Evolutionary conservation across 1,284 basidiomycete species (phyloP).

Genomic region (Melanopsichium pennsylvanicum): DNA sequence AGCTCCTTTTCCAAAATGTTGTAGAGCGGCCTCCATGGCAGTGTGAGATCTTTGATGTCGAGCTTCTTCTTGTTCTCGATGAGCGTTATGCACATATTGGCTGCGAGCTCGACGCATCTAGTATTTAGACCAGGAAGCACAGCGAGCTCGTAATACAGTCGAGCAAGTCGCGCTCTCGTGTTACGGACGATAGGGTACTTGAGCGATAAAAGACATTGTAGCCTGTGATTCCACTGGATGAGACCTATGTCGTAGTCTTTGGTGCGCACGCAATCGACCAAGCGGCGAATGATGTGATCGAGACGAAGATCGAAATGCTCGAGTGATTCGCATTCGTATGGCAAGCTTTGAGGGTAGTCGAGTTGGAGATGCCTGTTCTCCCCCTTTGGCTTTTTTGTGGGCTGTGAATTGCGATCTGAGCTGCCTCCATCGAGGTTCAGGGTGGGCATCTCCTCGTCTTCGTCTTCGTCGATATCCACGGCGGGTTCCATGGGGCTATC

Average conservation of each 20-base stretch:
- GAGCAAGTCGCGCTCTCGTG: slow-evolving; percentile 78
- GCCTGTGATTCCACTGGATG: slow-evolving; percentile 70
- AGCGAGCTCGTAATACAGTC: slow-evolving; percentile 83
- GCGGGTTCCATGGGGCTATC: slow-evolving; percentile 54
- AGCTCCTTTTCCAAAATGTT: slow-evolving; percentile 81
- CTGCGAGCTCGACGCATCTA: slow-evolving; percentile 75
- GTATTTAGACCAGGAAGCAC: slow-evolving; percentile 79
- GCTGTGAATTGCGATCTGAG: slow-evolving; percentile 10
- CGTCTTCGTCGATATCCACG: slow-evolving; percentile 47
- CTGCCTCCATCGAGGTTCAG: slow-evolving; percentile 29
- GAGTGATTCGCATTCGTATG: slow-evolving; percentile 82
- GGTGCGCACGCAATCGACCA: slow-evolving; percentile 80
- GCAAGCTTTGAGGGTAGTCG: slow-evolving; percentile 69
- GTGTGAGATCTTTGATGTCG: slow-evolving; percentile 79
- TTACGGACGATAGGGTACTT: slow-evolving; percentile 67
- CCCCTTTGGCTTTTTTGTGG: slow-evolving; percentile 25
- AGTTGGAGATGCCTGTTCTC: slow-evolving; percentile 48
- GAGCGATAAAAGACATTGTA: slow-evolving; percentile 63
- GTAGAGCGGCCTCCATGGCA: slow-evolving; percentile 88
- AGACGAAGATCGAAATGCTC: slow-evolving; percentile 81
- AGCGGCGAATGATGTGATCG: slow-evolving; percentile 77
- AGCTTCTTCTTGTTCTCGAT: slow-evolving; percentile 81
- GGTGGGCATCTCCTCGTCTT: slow-evolving; percentile 43
- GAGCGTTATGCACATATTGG: slow-evolving; percentile 76
- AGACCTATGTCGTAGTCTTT: slow-evolving; percentile 70